Base-by-base conservation (phyloP, 495 filamentous ascomycete species). In the Sporormia fimetaria region DNA sequence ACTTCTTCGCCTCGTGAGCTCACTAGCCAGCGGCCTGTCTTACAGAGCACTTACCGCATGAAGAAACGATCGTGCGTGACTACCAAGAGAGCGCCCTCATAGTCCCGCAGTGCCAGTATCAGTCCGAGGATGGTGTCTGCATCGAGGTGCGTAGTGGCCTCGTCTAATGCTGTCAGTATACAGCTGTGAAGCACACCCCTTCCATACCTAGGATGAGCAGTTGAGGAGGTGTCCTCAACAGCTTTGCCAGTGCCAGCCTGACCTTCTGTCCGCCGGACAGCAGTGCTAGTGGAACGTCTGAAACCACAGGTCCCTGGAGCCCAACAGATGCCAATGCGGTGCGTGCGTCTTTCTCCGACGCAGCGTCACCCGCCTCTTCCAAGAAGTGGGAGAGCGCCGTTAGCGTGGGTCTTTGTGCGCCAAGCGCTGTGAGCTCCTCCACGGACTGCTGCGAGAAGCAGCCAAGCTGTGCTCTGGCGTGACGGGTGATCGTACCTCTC, bases 131-230 rank as follows among this genome's bases (percentile, higher is more conserved):
- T 80, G 2, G 80, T 83, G 57, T 86, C 67, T 49, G 76, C 78
- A 49, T 92, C 83, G 24, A 92, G 62, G 63, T 88, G 83, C n/a
- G 83, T 92, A 7, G 81, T 88, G 12, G 80, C 76, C 57, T 92
- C 83, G 53, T 92, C 46, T 40, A 40, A 17, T 3, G 3, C 10
- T 6, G 12, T 15, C n/a, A n/a, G 21, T 16, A 30, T 40, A 10
- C 29, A 27, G 16, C 21, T 17, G 17, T 31, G 3, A 12, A 10
- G n/a, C n/a, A n/a, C 3, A 16, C 25, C 14, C n/a, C 6, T 33
- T 6, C 11, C 37, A 14, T 29, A 40, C 37, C 83, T 6, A 92
- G 70, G 10, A 92, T 69, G 16, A 92, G 69, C 17, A 81, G 65
- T 20, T 85, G 81, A 31, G 83, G 83, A 8, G 67, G 62, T 26